Conservation (phyloP, 2,329 filamentous ascomycete species). For the Stagonosporopsis cucurbitacearum region DNA sequence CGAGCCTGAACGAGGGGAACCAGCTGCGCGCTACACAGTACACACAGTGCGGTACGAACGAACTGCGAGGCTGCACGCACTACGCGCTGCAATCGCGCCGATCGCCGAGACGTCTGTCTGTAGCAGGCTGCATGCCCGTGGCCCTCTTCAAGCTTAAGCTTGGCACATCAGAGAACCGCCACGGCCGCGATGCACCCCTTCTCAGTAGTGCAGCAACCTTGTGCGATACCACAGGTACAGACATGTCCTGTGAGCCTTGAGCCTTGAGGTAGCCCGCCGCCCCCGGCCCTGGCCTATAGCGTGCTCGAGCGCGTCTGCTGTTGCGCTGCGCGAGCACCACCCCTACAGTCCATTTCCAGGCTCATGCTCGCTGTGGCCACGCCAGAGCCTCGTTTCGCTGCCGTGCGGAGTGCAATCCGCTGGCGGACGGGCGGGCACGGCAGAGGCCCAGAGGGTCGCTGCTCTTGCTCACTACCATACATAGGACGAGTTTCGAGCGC, state of each 20-base stretch:
- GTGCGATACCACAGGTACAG: too few relatives aligned
- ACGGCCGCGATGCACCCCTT: neutral
- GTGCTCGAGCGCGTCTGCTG: slow-evolving; percentile 13
- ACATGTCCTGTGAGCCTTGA: too few relatives aligned
- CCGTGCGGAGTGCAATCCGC: slow-evolving; percentile 10
- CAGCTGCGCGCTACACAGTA: slow-evolving; percentile 2
- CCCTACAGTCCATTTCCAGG: slow-evolving; percentile 7
- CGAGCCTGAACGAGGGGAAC: slow-evolving; percentile 14
- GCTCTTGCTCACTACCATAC: neutral
- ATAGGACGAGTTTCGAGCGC: slow-evolving; percentile 7
- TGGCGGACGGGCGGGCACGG: neutral
- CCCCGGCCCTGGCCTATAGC: slow-evolving; percentile 11
- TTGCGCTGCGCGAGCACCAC: slow-evolving; percentile 14
- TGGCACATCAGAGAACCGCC: slow-evolving; percentile 8
- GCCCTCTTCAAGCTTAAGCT: neutral
- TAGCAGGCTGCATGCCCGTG: slow-evolving; percentile 4
- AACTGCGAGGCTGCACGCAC: slow-evolving; percentile 7
- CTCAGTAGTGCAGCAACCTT: slow-evolving; percentile 1
- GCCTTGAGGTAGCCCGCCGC: slow-evolving; percentile 4
- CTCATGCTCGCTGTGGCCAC: neutral
- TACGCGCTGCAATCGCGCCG: slow-evolving; percentile 21
- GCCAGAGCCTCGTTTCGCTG: neutral
- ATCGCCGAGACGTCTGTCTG: slow-evolving; percentile 18
- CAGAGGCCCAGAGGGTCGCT: slow-evolving; percentile 4
- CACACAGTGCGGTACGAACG: too few relatives aligned